Percentiles rank a stretch among this genome's conserved stretches.
These are phyloP conservation scores for Solanum pinnatisectum DNA, from an alignment of 257 asterid species.

Conservation along the genomic window DNA sequence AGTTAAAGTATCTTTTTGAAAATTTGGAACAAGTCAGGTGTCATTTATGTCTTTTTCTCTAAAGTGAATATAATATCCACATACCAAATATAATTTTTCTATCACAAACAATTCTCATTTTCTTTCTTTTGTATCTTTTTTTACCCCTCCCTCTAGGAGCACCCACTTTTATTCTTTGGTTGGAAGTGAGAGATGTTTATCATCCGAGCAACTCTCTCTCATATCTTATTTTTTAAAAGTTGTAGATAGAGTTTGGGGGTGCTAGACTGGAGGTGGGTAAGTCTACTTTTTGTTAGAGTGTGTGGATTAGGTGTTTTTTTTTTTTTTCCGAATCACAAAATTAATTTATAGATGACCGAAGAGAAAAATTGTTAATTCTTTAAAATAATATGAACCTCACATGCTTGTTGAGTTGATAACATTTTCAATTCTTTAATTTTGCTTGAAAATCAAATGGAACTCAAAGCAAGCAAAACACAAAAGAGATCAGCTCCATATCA, in stretches of 20 bases:
- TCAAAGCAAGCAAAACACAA: neutral
- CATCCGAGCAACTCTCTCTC: fast-evolving
- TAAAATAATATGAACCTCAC: neutral
- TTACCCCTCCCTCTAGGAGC: neutral
- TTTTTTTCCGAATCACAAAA: no score
- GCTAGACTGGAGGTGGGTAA: neutral
- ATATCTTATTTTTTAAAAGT: no score
- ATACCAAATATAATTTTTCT: neutral
- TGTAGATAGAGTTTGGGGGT: neutral
- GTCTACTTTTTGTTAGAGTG: neutral
- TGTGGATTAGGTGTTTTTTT: neutral
- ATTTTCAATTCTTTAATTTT: neutral
- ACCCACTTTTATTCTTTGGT: no score
- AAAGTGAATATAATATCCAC: neutral
- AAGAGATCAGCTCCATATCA: neutral
- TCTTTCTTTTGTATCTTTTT: neutral
- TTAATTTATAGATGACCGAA: no score
- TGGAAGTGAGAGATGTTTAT: no score
- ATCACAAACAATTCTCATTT: neutral
- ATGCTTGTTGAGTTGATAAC: neutral
- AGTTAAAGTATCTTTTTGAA: no score
- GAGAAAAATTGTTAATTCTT: no score
- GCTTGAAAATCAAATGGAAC: neutral
- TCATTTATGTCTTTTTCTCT: no score
- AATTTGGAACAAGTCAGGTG: no score